These are phyloP conservation scores for Anthostomella pinea DNA, from an alignment of 2,329 filamentous ascomycete genomes.

Conservation along the genomic window DNA sequence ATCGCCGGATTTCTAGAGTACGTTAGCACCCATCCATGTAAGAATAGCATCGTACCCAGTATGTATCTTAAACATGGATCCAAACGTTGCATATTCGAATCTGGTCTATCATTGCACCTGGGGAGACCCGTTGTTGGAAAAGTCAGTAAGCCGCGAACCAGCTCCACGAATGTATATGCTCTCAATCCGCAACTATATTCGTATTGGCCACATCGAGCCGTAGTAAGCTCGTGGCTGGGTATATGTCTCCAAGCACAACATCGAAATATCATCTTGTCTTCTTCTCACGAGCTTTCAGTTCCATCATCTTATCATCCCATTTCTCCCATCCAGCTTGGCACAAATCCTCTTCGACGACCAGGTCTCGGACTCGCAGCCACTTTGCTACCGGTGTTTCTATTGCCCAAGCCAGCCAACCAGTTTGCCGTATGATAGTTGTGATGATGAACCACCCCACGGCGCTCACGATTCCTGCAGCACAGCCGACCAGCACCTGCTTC, in stretches of 20 bases:
- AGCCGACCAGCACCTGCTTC: constrained; percentile 82
- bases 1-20: too few relatives aligned
- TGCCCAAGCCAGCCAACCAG: constrained; percentile 69
- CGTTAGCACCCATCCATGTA: too few relatives aligned
- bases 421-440: constrained; percentile 63
- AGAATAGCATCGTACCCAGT: too few relatives aligned
- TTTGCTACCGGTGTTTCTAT: constrained; percentile 64
- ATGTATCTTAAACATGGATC: too few relatives aligned
- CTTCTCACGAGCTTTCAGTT: constrained; percentile 33
- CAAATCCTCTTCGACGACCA: constrained; percentile 84
- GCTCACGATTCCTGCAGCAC: constrained; percentile 64
- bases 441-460: constrained; percentile 76
- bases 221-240: neutral
- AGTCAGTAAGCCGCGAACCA: too few relatives aligned
- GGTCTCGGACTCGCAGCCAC: constrained; percentile 72
- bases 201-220: neutral
- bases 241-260: neutral
- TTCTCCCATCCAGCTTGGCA: constrained; percentile 91
- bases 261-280: constrained; percentile 21
- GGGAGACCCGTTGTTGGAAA: neutral
- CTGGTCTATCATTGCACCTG: too few relatives aligned
- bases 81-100: too few relatives aligned
- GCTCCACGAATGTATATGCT: too few relatives aligned
- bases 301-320: constrained; percentile 63
- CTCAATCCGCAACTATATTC: too few relatives aligned